These are phyloP conservation scores for Ophidiomyces ophidiicola DNA, from an alignment of 2,329 filamentous ascomycete genomes.

Conservation along the genomic window DNA sequence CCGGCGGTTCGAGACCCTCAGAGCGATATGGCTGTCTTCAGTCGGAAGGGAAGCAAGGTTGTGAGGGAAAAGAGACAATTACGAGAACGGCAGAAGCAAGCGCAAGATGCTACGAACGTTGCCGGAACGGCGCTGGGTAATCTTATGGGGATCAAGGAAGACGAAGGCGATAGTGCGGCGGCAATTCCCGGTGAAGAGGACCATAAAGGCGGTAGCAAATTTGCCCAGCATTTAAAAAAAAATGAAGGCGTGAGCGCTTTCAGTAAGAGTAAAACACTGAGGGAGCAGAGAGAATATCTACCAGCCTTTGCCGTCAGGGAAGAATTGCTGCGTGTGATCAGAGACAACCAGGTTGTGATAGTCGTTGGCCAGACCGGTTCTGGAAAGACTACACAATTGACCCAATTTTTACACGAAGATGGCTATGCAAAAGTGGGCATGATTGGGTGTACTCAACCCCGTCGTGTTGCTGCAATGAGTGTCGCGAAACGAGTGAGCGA, in stretches of 20 bases:
- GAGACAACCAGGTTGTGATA: constrained; percentile 94
- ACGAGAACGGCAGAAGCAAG: constrained; percentile 84
- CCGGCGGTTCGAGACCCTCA: constrained; percentile 85
- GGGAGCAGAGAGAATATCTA: constrained; percentile 83
- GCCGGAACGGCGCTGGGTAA: constrained; percentile 88
- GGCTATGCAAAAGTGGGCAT: constrained; percentile 78
- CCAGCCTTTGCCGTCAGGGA: constrained; percentile 95
- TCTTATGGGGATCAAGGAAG: constrained; percentile 88
- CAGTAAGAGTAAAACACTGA: constrained; percentile 78
- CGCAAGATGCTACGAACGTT: constrained; percentile 85
- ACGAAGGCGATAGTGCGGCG: constrained; percentile 72
- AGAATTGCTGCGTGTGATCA: constrained; percentile 77
- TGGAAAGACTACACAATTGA: constrained; percentile 93
- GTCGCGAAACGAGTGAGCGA: constrained; percentile 96
- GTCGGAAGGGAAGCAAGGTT: constrained; percentile 83
- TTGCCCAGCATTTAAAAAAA: constrained; percentile 81
- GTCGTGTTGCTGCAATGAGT: constrained; percentile 96
- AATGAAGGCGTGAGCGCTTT: constrained; percentile 78
- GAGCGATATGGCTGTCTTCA: constrained; percentile 98
- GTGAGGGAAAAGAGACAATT: constrained; percentile 86
- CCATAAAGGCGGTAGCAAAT: constrained; percentile 57
- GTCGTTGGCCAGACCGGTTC: constrained; percentile 96
- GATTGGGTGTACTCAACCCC: constrained; percentile 92
- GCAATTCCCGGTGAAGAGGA: constrained; percentile 63
- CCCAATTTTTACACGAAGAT: constrained; percentile 91